These are phyloP conservation scores for Fusarium ramigenum DNA, from an alignment of 2,329 filamentous ascomycete species.

Conservation along the genomic window DNA sequence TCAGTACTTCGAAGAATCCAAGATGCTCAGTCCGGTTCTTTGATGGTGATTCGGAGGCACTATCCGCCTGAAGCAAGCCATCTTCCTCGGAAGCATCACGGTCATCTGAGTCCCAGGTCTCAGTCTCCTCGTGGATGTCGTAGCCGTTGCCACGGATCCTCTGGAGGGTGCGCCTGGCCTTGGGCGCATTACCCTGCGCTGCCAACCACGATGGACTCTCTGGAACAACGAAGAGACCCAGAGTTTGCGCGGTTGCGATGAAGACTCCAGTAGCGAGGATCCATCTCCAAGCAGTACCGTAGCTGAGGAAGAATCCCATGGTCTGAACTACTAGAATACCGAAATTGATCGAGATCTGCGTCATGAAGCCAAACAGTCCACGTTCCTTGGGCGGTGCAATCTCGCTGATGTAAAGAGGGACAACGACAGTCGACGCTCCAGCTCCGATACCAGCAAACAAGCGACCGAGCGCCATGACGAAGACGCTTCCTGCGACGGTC, in stretches of 20 bases:
- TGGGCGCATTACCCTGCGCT: slow-evolving; percentile 66
- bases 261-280: slow-evolving; percentile 79
- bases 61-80: slow-evolving; percentile 64
- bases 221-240: slow-evolving; percentile 78
- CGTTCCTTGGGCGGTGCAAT: slow-evolving; percentile 78
- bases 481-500: slow-evolving; percentile 73
- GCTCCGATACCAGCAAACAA: slow-evolving; percentile 85
- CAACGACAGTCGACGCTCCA: slow-evolving; percentile 89
- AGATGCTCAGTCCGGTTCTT: slow-evolving; percentile 53
- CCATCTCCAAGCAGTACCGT: slow-evolving; percentile 81
- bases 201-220: slow-evolving; percentile 92
- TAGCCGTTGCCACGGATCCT: slow-evolving; percentile 76
- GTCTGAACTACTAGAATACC: slow-evolving; percentile 87
- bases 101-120: slow-evolving; percentile 62
- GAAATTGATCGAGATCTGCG: slow-evolving; percentile 92
- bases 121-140: slow-evolving; percentile 79
- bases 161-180: slow-evolving; percentile 75
- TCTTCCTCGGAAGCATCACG: slow-evolving; percentile 70
- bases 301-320: slow-evolving; percentile 87
- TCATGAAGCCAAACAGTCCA: slow-evolving; percentile 85
- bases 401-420: slow-evolving; percentile 94
- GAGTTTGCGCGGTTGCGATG: slow-evolving; percentile 72
- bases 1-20: slow-evolving; percentile 72
- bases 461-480: slow-evolving; percentile 76
- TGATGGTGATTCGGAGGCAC: slow-evolving; percentile 40